These are phyloP conservation scores for Trypanosomatidae sp. DNA, from an alignment of 208 protist species.

Conservation along the genomic window DNA sequence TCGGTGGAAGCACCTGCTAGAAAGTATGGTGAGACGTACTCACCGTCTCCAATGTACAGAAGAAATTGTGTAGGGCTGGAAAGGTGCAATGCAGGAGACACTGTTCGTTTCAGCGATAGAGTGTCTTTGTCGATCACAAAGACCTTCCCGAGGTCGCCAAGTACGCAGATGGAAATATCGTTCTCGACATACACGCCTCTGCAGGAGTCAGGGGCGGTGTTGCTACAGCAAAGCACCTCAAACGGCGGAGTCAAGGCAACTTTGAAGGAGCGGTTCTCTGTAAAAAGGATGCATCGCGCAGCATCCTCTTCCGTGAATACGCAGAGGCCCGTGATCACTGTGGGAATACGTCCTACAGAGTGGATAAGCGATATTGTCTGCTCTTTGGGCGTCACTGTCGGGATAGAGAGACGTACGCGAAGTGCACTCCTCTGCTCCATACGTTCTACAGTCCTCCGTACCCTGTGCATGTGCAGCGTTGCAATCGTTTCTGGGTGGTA, in stretches of 20 bases:
- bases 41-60: slow-evolving; percentile 51
- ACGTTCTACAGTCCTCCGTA: slow-evolving; percentile 37
- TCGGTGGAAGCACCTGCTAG: slow-evolving; percentile 25
- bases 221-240: slow-evolving; percentile 24
- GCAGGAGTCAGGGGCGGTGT: slow-evolving; percentile 25
- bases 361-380: slow-evolving; percentile 50
- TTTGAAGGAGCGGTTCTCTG: slow-evolving; percentile 32
- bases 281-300: slow-evolving; percentile 35
- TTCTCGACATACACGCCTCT: slow-evolving; percentile 34
- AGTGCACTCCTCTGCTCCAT: slow-evolving; percentile 39
- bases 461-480: slow-evolving; percentile 26
- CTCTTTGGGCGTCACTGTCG: slow-evolving; percentile 33
- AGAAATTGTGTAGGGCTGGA: slow-evolving; percentile 24
- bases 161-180: slow-evolving; percentile 41
- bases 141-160: slow-evolving; percentile 34
- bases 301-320: slow-evolving; percentile 27
- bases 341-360: slow-evolving; percentile 21
- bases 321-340: slow-evolving; percentile 35
- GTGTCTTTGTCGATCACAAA: slow-evolving; percentile 55
- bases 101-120: slow-evolving; percentile 28
- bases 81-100: slow-evolving; percentile 13
- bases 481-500: slow-evolving; percentile 24
- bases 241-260: slow-evolving; percentile 22
- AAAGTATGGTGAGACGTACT: slow-evolving; percentile 50
- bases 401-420: slow-evolving; percentile 54